These are phyloP conservation scores for Verruconis gallopava DNA, from an alignment of 2,329 filamentous ascomycete genomes.

Conservation along the genomic window DNA sequence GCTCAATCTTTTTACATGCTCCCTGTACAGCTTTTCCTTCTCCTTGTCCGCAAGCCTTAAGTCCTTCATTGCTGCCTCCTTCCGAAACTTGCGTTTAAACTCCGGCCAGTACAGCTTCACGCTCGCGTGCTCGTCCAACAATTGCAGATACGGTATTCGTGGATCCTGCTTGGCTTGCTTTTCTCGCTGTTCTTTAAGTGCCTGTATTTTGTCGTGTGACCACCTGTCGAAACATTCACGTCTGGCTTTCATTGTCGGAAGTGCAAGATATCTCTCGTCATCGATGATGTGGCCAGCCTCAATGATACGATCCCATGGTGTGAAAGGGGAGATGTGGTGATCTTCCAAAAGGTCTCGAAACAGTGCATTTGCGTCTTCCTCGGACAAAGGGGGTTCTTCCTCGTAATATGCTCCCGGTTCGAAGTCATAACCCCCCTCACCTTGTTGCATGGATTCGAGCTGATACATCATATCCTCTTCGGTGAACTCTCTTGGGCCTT, in stretches of 20 bases:
- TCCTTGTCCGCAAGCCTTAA: slow-evolving; percentile 48
- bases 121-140: slow-evolving; percentile 70
- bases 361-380: slow-evolving; percentile 61
- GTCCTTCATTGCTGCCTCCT: slow-evolving; percentile 69
- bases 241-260: slow-evolving; percentile 67
- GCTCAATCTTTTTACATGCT: slow-evolving; percentile 54
- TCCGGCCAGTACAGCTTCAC: slow-evolving; percentile 96
- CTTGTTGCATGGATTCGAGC: slow-evolving; percentile 74
- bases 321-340: slow-evolving; percentile 70
- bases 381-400: slow-evolving; percentile 56
- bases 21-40: slow-evolving; percentile 66
- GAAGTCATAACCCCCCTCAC: slow-evolving; percentile 63
- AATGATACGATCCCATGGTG: slow-evolving; percentile 79
- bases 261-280: slow-evolving; percentile 73
- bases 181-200: slow-evolving; percentile 58
- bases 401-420: slow-evolving; percentile 47
- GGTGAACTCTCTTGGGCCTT: slow-evolving; percentile 60
- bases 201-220: slow-evolving; percentile 62
- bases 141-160: slow-evolving; percentile 64
- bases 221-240: slow-evolving; percentile 76
- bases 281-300: slow-evolving; percentile 72
- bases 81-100: slow-evolving; percentile 82
- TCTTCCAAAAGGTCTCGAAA: slow-evolving; percentile 84
- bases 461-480: slow-evolving; percentile 94
- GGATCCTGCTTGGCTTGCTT: slow-evolving; percentile 74